phyloP scores from a whole-genome alignment of 805 yeast species.

The Cyberlindnera saturnus region DNA sequence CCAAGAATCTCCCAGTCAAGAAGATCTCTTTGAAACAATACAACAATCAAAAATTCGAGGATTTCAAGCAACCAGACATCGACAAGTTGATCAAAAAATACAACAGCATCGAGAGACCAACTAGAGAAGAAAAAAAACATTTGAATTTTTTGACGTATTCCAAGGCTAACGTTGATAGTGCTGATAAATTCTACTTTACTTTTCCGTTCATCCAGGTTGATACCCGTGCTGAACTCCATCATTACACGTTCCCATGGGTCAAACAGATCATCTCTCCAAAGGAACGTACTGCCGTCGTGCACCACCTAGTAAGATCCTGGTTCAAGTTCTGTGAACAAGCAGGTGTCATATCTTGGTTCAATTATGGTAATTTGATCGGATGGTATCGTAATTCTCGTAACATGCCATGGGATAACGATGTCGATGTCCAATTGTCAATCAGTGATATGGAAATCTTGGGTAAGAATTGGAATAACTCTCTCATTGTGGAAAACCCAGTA shows the following conservation, averaged over 20 bases:
- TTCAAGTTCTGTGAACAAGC: constrained; percentile 39
- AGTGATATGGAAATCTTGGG: constrained; percentile 38
- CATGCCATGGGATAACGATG: constrained; percentile 57
- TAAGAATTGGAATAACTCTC: constrained; percentile 40
- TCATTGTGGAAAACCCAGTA: constrained; percentile 37
- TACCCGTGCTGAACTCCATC: constrained; percentile 23
- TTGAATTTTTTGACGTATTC: constrained; percentile 22
- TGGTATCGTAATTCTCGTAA: constrained; percentile 56
- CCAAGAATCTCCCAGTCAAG: constrained; percentile 4
- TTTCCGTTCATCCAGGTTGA: constrained; percentile 23
- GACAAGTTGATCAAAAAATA: constrained; percentile 10
- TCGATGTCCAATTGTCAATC: constrained; percentile 57
- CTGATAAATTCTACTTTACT: constrained; percentile 22
- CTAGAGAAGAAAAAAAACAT: constrained; percentile 20
- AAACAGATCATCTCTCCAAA: constrained; percentile 25
- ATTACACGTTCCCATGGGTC: constrained; percentile 27
- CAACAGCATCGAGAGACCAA: constrained; percentile 9
- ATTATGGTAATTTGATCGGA: constrained; percentile 58
- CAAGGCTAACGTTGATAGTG: constrained; percentile 16
- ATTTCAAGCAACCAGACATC: constrained; percentile 16
- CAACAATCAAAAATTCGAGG: constrained; percentile 9
- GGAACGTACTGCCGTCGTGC: constrained; percentile 30
- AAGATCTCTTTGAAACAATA: constrained; percentile 11
- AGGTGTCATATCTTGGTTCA: constrained; percentile 49
- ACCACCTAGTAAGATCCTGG: constrained; percentile 49